Evolutionary conservation across 768 basidiomycete species (phyloP).

Genomic region (Auricularia cornea): DNA sequence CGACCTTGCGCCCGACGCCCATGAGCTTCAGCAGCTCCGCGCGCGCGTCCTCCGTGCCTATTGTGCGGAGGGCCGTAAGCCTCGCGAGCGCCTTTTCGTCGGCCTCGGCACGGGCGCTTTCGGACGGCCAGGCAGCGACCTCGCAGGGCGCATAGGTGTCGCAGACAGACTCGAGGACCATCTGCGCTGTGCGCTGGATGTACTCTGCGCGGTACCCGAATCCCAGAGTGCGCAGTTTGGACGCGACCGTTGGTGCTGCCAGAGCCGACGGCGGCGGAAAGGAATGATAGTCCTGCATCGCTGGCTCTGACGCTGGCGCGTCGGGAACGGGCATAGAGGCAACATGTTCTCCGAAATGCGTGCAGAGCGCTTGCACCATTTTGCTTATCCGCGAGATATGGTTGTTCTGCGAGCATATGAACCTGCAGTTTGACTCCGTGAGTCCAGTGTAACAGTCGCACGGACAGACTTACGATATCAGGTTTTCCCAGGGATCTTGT

Average conservation of each 20-base stretch:
- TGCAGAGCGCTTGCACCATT: slow-evolving; percentile 81
- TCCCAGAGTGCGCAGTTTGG: slow-evolving; percentile 68
- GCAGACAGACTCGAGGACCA: slow-evolving; percentile 41
- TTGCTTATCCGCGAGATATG: slow-evolving; percentile 91
- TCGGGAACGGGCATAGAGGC: slow-evolving; percentile 37
- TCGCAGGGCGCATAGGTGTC: slow-evolving; percentile 15
- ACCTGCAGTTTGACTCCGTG: slow-evolving; percentile 38
- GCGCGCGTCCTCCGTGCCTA: slow-evolving; percentile 51
- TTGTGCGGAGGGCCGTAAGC: slow-evolving; percentile 44
- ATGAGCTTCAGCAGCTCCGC: slow-evolving; percentile 70
- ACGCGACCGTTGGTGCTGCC: slow-evolving; percentile 45
- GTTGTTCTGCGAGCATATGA: slow-evolving; percentile 97
- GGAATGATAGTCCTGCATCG: slow-evolving; percentile 51
- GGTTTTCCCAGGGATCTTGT: slow-evolving; percentile 95
- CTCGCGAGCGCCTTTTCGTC: slow-evolving; percentile 51
- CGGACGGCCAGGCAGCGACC: background rate
- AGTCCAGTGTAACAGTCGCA: background rate
- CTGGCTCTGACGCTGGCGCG: slow-evolving; percentile 21
- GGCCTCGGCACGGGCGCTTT: background rate
- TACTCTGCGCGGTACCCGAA: slow-evolving; percentile 95
- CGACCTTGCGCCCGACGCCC: slow-evolving; percentile 94
- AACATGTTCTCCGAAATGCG: slow-evolving; percentile 63
- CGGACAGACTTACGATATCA: slow-evolving; percentile 65
- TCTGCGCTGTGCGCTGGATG: slow-evolving; percentile 74
- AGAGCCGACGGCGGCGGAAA: slow-evolving; percentile 77